Conservation (phyloP, 108 stramenopile genomes). For the Fragilariopsis cylindrus region DNA sequence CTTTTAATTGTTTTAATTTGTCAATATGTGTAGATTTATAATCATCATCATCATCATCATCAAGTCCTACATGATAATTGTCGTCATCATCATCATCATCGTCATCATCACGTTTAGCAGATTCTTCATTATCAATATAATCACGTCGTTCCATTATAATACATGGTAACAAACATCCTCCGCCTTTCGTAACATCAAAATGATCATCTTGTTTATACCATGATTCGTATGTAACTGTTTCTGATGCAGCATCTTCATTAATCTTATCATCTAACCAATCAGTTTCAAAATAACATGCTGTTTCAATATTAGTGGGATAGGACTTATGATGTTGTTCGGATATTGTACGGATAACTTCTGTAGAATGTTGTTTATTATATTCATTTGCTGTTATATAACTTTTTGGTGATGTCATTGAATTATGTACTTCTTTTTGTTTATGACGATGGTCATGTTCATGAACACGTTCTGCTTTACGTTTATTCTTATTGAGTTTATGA, state of each 20-base stretch:
- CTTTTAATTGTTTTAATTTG: not conserved
- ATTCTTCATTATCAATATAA: conserved; percentile 7
- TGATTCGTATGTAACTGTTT: conserved; percentile 9
- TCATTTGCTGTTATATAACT: conserved; percentile 27
- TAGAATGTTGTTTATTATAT: conserved; percentile 20
- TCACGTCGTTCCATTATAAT: conserved; percentile 26
- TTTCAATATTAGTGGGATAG: conserved; percentile 41
- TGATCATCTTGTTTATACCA: conserved; percentile 15
- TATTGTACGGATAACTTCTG: conserved; percentile 24
- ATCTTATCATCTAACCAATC: conserved; percentile 15
- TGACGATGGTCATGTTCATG: conserved; percentile 17
- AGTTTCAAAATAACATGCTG: conserved; percentile 32
- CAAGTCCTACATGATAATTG: not conserved
- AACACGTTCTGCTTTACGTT: conserved; percentile 17
- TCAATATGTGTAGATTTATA: not conserved
- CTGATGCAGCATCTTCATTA: conserved; percentile 8
- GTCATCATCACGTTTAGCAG: not conserved
- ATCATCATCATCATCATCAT: not conserved
- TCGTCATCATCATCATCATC: not conserved
- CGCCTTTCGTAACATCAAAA: not conserved
- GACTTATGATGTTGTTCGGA: conserved; percentile 43
- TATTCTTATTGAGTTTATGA: conserved; percentile 31
- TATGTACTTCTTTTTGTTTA: not conserved
- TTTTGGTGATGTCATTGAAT: conserved; percentile 5
- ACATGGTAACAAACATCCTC: conserved; percentile 30